Base-by-base conservation (phyloP, 2,329 filamentous ascomycete species). In the Didymosphaeria variabile region DNA sequence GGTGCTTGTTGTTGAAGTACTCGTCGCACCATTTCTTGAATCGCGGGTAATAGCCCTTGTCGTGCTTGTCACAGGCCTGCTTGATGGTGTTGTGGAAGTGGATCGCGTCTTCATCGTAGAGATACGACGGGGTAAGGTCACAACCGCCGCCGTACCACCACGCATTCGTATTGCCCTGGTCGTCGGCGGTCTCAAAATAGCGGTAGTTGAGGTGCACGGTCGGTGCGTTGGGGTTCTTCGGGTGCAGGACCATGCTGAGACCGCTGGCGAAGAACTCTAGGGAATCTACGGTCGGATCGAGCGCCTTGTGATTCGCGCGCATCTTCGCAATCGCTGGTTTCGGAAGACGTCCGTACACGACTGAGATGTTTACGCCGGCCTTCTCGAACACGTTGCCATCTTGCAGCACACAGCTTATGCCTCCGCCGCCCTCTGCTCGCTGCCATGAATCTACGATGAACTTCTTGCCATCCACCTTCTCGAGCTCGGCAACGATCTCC, bases 1-100 rank as follows among this genome's bases (percentile, higher is more conserved):
- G 89, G 82, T 99, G 95, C 77, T 94, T 94, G 79, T 97, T 91
- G 83, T 86, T 90, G 81, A 99, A 99, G 83, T 99, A 99, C 72
- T 96, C 89, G 78, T 99, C 95, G 78, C 95, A 99, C 95, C 95
- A 99, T 76, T 91, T 90, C 84, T 99, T 99, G 86, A 98, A 99
- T 56, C 89, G 88, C 13, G 93, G 90, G 79, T 96, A 99, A 84
- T 97, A 99, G 40, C 85, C 86, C 77, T 91, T 92, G 82, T 97
- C 92, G 79, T 99, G 95, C 68, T 90, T 90, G 79, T 99, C 95
- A 81, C 95, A 99, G 19, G 91, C 91, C 49, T 93, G 88, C 81
- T 97, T 98, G 73, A 99, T 90, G 2, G 91, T 93, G 78, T 89
- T 89, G 84, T 99, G 95, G 86, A 99, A 99, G 79, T 97, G 94